Evolutionary conservation across 371 early-diverging fungal genomes (phyloP), one percentile per base, ranked within the genome.

Genomic region (Mucor indicus): DNA sequence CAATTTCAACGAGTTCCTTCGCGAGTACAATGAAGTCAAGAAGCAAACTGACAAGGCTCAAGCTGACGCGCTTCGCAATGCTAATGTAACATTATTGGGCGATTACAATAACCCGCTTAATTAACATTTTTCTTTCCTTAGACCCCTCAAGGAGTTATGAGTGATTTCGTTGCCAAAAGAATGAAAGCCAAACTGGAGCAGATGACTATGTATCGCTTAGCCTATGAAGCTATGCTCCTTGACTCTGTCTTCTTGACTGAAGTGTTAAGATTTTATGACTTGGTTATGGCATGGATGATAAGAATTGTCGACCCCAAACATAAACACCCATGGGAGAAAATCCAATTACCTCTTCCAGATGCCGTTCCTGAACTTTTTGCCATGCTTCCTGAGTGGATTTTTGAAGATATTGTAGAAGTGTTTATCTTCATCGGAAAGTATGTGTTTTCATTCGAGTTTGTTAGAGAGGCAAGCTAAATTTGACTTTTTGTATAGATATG

Each of bases 371-470:
- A 74, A 6, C 46, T 49, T 10, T 92, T 92, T 77, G 72, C 84
- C 3, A 86, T 86, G 70, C 74, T 96, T 5, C 98, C 98, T 11
- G 96, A 98, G 63, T 96, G 88, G 71, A 82, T 96, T 25, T 60
- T 97, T 29, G 95, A 95, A 61, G 96, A 97, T 57, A 75, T 90
- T 32, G 77, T 86, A 20, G 88, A 87, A 41, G 79, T 87, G 21
- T 81, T 85, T 33, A 69, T 87, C 23, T 88, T 84, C 46, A 47
- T 78, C 17, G 68, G 82, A 31, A 79, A 73, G 63, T 81, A 77
- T 57, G 60, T 67, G 36, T 9, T 13, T 33, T 13, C 4, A 11
- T 11, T 33, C n/a, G 5, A 13, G 4, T 33, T 33, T n/a, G n/a
- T n/a, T n/a, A n/a, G n/a, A n/a, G n/a, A n/a, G n/a, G n/a, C n/a